These are phyloP conservation scores for Salix viminalis DNA, from an alignment of 345 rosid species.

Conservation along the genomic window DNA sequence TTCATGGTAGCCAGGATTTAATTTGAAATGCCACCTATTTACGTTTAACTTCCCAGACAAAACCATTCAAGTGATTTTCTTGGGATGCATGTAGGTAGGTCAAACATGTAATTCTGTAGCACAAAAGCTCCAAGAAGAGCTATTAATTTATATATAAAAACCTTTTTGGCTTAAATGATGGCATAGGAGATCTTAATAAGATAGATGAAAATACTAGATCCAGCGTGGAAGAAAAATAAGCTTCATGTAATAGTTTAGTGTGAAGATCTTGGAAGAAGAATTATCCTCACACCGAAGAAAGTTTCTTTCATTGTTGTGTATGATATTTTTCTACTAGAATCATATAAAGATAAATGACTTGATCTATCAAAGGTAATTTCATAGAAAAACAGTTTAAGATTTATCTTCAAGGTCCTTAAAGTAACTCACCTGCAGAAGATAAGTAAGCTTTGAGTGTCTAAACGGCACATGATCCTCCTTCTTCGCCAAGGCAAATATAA, in stretches of 20 bases:
- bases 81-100: background rate
- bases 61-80: background rate
- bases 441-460: slow-evolving; percentile 91
- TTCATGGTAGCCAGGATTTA: background rate
- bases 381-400: background rate
- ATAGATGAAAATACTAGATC: background rate
- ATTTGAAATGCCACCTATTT: background rate
- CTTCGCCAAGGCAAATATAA: slow-evolving; percentile 84
- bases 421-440: slow-evolving; percentile 85
- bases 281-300: background rate
- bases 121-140: background rate
- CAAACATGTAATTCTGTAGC: background rate
- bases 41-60: background rate
- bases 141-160: background rate
- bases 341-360: background rate
- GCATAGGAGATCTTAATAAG: background rate
- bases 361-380: background rate
- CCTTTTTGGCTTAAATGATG: background rate
- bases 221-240: background rate
- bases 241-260: background rate
- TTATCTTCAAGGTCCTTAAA: background rate
- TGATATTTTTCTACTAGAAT: background rate
- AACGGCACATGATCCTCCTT: slow-evolving; percentile 92
- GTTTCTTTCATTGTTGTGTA: background rate
- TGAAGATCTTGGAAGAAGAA: background rate